These are phyloP conservation scores for Acanthamoeba castellanii DNA, from an alignment of 208 protist genomes.

Conservation along the genomic window DNA sequence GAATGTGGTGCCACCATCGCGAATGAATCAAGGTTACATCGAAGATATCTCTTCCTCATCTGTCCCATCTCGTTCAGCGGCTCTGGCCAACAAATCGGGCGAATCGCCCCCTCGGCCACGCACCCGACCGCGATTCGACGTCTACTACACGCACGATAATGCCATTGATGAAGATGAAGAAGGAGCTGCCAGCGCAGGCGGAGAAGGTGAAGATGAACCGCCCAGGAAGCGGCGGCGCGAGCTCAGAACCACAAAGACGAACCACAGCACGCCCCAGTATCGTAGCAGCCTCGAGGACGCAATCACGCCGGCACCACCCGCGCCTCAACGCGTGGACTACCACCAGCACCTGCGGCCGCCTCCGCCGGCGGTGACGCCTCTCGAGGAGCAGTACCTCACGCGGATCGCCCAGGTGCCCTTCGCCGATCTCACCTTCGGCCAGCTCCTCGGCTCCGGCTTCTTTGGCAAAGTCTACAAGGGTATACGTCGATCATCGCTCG, in stretches of 20 bases:
- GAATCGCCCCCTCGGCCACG: neutral
- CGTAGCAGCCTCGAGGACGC: neutral
- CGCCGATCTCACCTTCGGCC: neutral
- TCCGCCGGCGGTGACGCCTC: neutral
- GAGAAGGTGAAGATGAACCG: too few species aligned
- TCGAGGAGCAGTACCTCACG: conserved; percentile 21
- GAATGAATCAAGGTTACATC: too few species aligned
- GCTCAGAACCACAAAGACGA: neutral
- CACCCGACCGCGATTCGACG: neutral
- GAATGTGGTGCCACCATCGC: too few species aligned
- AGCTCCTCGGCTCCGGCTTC: conserved; percentile 23
- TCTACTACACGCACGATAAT: neutral
- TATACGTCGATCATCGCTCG: neutral
- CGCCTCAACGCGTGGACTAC: neutral
- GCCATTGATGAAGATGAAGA: neutral
- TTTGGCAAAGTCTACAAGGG: conserved; percentile 49
- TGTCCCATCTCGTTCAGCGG: too few species aligned
- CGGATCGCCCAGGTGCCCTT: conserved; percentile 20
- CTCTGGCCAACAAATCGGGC: too few species aligned
- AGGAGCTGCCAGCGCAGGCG: neutral
- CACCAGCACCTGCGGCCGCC: neutral
- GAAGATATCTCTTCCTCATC: too few species aligned
- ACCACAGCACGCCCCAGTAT: neutral
- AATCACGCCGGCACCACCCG: neutral
- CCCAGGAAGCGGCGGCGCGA: neutral